Conservation (phyloP, 306 rosid species). For the Carpinus fangiana region DNA sequence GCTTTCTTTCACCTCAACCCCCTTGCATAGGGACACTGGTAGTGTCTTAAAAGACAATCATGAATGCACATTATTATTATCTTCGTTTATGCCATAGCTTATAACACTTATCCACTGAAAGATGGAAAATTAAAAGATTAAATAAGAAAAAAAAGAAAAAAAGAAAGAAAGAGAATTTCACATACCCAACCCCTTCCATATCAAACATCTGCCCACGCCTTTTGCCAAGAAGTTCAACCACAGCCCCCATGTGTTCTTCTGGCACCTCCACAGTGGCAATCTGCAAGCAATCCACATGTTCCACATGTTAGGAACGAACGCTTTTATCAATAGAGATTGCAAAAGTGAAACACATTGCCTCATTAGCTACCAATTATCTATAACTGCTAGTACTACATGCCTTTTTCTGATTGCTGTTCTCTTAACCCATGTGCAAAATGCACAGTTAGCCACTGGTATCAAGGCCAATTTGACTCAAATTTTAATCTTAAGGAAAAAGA, state of each 20-base stretch:
- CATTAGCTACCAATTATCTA: neutral
- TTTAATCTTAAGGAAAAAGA: neutral
- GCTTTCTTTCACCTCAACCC: neutral
- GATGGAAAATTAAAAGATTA: conserved; percentile 29
- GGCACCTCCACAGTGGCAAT: conserved; percentile 98
- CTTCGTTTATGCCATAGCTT: neutral
- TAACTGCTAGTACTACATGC: neutral
- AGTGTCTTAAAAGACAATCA: neutral
- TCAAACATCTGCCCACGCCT: conserved; percentile 97
- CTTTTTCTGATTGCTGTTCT: neutral
- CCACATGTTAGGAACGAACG: conserved; percentile 25
- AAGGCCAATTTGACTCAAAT: neutral
- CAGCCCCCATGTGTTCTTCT: conserved; percentile 93
- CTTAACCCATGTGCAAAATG: neutral
- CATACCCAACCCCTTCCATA: conserved; percentile 96
- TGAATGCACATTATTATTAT: neutral
- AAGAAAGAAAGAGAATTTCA: conserved; percentile 31
- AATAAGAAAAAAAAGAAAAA: conserved; percentile 12
- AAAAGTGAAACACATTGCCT: neutral
- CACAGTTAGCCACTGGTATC: neutral
- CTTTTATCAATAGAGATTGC: neutral
- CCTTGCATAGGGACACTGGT: neutral
- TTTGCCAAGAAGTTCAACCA: conserved; percentile 94
- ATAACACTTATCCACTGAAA: neutral
- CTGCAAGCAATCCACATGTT: conserved; percentile 49